These are phyloP conservation scores for Yamadazyma trypodendri DNA, from an alignment of 1,139 yeast genomes.

Conservation along the genomic window DNA sequence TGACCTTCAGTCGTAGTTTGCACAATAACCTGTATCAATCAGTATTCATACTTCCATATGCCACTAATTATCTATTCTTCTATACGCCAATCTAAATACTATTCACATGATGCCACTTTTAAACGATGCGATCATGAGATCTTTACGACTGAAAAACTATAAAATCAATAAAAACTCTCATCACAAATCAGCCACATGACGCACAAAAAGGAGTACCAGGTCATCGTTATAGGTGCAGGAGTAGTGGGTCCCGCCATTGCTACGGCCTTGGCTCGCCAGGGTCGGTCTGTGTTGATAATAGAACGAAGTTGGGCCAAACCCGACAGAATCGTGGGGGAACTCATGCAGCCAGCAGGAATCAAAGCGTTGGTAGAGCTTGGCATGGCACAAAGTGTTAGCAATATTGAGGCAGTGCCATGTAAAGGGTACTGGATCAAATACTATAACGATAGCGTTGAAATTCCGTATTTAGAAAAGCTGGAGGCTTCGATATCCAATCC, in stretches of 20 bases:
- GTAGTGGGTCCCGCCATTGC: slow-evolving; percentile 95
- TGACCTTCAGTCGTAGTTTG: too few species aligned
- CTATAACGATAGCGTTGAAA: slow-evolving; percentile 51
- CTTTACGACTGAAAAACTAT: not conserved
- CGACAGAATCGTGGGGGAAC: slow-evolving; percentile 94
- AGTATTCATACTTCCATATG: too few species aligned
- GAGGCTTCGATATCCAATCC: slow-evolving; percentile 41
- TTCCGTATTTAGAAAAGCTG: slow-evolving; percentile 74
- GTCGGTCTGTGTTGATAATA: slow-evolving; percentile 68
- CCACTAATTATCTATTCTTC: too few species aligned
- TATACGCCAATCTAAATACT: too few species aligned
- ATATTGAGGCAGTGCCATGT: slow-evolving; percentile 76
- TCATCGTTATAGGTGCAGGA: slow-evolving; percentile 87
- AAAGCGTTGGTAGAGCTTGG: slow-evolving; percentile 80
- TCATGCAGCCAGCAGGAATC: slow-evolving; percentile 93
- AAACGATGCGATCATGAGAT: slow-evolving; percentile 10
- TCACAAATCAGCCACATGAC: not conserved
- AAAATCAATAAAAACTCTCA: not conserved
- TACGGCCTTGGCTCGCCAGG: slow-evolving; percentile 85
- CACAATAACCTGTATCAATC: too few species aligned
- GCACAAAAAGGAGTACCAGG: slow-evolving; percentile 42
- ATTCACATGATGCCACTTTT: slow-evolving; percentile 6
- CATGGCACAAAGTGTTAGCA: slow-evolving; percentile 73
- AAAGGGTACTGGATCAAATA: slow-evolving; percentile 80
- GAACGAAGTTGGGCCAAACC: slow-evolving; percentile 93